Conservation (phyloP, 2,329 filamentous ascomycete species). For the Calycina herbarum region DNA sequence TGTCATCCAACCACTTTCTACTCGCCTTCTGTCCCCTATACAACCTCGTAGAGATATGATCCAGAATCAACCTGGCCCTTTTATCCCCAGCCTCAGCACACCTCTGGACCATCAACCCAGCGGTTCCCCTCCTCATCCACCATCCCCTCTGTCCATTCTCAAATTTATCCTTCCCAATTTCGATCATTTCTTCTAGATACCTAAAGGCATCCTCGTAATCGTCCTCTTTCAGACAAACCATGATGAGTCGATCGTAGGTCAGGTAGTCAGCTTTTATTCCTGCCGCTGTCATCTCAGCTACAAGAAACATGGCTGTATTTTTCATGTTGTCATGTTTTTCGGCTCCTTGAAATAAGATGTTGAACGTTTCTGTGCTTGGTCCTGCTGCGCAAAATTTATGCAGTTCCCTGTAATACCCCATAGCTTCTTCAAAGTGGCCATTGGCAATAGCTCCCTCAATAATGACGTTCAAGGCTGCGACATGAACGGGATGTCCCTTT, state of each 20-base stretch:
- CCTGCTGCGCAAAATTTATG: slow-evolving; percentile 50
- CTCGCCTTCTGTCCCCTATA: slow-evolving; percentile 20
- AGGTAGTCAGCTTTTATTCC: slow-evolving; percentile 53
- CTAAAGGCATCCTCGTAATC: slow-evolving; percentile 48
- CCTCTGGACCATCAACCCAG: slow-evolving; percentile 22
- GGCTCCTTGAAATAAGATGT: slow-evolving; percentile 52
- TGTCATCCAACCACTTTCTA: slow-evolving; percentile 1
- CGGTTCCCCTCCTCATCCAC: slow-evolving; percentile 37
- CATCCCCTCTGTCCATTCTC: slow-evolving; percentile 30
- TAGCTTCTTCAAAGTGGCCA: slow-evolving; percentile 48
- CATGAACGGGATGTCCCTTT: slow-evolving; percentile 50
- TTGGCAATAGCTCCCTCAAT: slow-evolving; percentile 39
- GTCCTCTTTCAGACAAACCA: slow-evolving; percentile 51
- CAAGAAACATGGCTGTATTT: slow-evolving; percentile 59
- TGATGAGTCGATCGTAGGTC: slow-evolving; percentile 63
- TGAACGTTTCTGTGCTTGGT: slow-evolving; percentile 57
- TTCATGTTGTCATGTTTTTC: slow-evolving; percentile 41
- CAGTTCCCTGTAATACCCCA: slow-evolving; percentile 62
- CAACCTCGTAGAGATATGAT: slow-evolving; percentile 21
- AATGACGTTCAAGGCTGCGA: slow-evolving; percentile 48
- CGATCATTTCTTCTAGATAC: slow-evolving; percentile 52
- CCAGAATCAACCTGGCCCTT: slow-evolving; percentile 29
- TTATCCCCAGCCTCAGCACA: slow-evolving; percentile 27
- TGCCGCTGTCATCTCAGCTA: slow-evolving; percentile 60
- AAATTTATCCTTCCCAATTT: slow-evolving; percentile 37